Evolutionary conservation across 768 basidiomycete genomes (phyloP).

Genomic region (Lanmaoa rubissima): DNA sequence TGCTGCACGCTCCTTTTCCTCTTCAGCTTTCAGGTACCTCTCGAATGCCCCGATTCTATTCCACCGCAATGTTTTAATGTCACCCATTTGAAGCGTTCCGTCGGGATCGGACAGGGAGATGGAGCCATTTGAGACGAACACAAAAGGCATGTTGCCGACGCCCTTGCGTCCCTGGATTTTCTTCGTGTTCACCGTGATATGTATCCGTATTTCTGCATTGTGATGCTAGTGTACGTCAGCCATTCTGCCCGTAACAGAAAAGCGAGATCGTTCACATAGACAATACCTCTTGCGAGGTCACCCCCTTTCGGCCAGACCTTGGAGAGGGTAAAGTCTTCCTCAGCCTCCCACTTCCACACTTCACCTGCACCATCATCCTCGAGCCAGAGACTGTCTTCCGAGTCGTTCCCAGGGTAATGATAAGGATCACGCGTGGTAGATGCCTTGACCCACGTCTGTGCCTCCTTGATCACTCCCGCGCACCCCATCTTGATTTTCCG

Average conservation of each 20-base stretch:
- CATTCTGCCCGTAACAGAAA: not conserved
- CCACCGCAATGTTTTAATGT: constrained; percentile 29
- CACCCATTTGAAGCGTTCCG: constrained; percentile 21
- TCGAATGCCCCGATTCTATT: constrained; percentile 30
- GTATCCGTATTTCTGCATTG: constrained; percentile 48
- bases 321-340: constrained; percentile 60
- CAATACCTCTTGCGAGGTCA: constrained; percentile 46
- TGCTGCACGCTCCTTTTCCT: constrained; percentile 25
- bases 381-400: constrained; percentile 31
- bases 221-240: constrained; percentile 45
- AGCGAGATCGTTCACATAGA: constrained; percentile 51
- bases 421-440: constrained; percentile 55
- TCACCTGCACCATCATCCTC: constrained; percentile 38
- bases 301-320: constrained; percentile 54
- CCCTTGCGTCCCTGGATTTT: constrained; percentile 55
- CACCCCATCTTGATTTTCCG: constrained; percentile 42
- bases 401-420: constrained; percentile 40
- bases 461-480: constrained; percentile 54
- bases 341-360: constrained; percentile 66
- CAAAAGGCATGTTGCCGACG: constrained; percentile 55
- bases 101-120: constrained; percentile 26
- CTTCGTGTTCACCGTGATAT: constrained; percentile 60
- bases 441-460: constrained; percentile 46
- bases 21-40: constrained; percentile 25
- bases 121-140: constrained; percentile 54